These are phyloP conservation scores for Termitomyces heimii DNA, from an alignment of 768 basidiomycete species.

Conservation along the genomic window DNA sequence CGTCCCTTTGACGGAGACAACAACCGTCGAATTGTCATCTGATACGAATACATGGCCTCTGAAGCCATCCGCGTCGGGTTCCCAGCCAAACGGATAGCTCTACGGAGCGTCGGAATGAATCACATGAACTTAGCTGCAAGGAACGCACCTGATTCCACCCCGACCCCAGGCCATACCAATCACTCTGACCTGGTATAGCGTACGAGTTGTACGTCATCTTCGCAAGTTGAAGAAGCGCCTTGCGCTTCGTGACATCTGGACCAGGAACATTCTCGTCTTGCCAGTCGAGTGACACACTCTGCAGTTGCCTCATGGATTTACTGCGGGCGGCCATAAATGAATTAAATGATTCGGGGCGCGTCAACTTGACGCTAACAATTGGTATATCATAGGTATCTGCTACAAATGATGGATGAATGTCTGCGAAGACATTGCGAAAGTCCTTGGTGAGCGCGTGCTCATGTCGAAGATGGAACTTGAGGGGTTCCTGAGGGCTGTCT, in stretches of 20 bases:
- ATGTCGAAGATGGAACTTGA: conserved; percentile 64
- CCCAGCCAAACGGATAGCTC: conserved; percentile 84
- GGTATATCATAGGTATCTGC: conserved; percentile 35
- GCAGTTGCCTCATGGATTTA: conserved; percentile 28
- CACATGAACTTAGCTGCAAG: not conserved
- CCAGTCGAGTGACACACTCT: conserved; percentile 51
- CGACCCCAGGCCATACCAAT: conserved; percentile 68
- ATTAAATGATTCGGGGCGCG: conserved; percentile 40
- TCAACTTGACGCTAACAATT: conserved; percentile 31
- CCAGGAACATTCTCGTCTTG: conserved; percentile 52
- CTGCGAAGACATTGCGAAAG: conserved; percentile 54
- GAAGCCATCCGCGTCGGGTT: conserved; percentile 82
- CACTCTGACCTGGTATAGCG: conserved; percentile 35
- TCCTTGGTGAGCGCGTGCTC: conserved; percentile 49
- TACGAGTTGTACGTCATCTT: conserved; percentile 93
- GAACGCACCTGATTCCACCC: conserved; percentile 56
- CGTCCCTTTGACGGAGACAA: conserved; percentile 92
- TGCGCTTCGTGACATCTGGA: conserved; percentile 69
- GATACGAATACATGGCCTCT: conserved; percentile 91
- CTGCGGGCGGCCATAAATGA: conserved; percentile 31
- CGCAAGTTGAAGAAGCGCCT: conserved; percentile 70
- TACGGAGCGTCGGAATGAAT: conserved; percentile 16
- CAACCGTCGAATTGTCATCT: conserved; percentile 76
- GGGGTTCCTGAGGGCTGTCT: conserved; percentile 24
- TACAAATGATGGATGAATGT: conserved; percentile 32